Evolutionary conservation across 1,284 basidiomycete species (phyloP), one percentile per base, ranked within the genome.

Genomic region (Lignosus rhinocerotis): DNA sequence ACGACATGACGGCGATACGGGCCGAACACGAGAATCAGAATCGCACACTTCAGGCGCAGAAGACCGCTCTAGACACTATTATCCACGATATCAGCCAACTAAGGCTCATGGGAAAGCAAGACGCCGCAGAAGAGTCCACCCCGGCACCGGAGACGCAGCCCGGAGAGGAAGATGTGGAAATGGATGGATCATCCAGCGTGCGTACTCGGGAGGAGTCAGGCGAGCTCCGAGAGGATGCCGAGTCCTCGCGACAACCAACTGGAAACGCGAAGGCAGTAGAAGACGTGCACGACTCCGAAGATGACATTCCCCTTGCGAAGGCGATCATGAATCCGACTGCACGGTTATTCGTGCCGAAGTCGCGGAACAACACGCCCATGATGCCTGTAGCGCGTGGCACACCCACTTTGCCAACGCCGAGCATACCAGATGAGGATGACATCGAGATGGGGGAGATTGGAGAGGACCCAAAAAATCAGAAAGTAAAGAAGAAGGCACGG

Each of bases 401-500:
- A 6, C 68, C 72, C 17, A 56, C 67, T 16, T 51, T 60, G 32
- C 61, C 64, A 1, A 45, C 62, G 7, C 31, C 55, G 11, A 62
- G 54, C 43, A 66, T 76, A 67, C 65, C 69, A 39, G 73, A 72
- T 19, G 80, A 81, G 50, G 82, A 88, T 62, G 89, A 92, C 62
- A 90, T 92, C 58, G 90, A 92, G 72, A 92, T 92, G 90, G 90
- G 90, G n/a, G 90, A 92, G 69, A 81, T 92, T 3, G 85, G 87
- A 59, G 90, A 92, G 69, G 82, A 84, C 53, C 82, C 81, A 4
- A 82, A 76, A 58, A 77, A 76, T 36, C 70, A 68, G 43, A 78
- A 81, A 64, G 69, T 64, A 53, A 83, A 82, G 70, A 84, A 77
- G 70, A 85, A 82, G 61, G 56, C 71, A 43, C 63, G 68, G 30